These are phyloP conservation scores for Cordyceps militaris DNA, from an alignment of 2,329 filamentous ascomycete species.

Conservation along the genomic window DNA sequence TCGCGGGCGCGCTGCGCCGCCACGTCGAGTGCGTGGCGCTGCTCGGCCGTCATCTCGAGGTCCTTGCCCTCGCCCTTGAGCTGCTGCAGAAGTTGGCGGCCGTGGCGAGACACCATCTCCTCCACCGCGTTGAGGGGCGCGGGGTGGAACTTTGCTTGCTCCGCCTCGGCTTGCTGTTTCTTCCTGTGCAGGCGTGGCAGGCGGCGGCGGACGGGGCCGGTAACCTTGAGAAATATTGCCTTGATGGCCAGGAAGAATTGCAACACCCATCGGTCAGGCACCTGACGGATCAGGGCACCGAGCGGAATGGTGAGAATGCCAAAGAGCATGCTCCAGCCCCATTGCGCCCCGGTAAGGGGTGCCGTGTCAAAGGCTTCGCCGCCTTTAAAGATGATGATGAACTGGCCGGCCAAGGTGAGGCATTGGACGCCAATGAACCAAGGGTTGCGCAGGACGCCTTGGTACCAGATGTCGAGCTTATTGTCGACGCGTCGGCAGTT, in stretches of 20 bases:
- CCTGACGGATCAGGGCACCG: conserved; percentile 35
- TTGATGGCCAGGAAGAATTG: conserved; percentile 22
- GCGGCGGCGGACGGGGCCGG: conserved; percentile 18
- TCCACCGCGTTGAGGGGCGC: conserved; percentile 17
- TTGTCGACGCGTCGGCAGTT: conserved; percentile 77
- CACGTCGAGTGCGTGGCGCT: conserved; percentile 16
- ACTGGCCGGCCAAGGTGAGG: conserved; percentile 62
- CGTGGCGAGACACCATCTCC: conserved; percentile 17
- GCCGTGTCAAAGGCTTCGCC: conserved; percentile 59
- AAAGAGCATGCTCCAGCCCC: conserved; percentile 63
- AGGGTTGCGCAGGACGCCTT: conserved; percentile 65
- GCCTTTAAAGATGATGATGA: conserved; percentile 66
- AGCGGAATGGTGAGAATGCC: conserved; percentile 61
- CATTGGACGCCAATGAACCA: conserved; percentile 67
- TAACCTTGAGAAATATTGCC: conserved; percentile 16
- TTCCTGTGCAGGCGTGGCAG: conserved; percentile 20
- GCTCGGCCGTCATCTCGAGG: conserved; percentile 19
- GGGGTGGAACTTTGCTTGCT: conserved; percentile 14
- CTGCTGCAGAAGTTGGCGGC: conserved; percentile 10
- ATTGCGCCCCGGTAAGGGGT: conserved; percentile 55
- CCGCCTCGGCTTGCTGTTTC: conserved; percentile 15
- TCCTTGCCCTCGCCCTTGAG: conserved; percentile 14
- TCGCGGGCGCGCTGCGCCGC: conserved; percentile 8
- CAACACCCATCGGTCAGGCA: conserved; percentile 30
- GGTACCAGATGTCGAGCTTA: conserved; percentile 70